Conservation (phyloP, 2,329 filamentous ascomycete genomes). For the Curvularia verruculosa region DNA sequence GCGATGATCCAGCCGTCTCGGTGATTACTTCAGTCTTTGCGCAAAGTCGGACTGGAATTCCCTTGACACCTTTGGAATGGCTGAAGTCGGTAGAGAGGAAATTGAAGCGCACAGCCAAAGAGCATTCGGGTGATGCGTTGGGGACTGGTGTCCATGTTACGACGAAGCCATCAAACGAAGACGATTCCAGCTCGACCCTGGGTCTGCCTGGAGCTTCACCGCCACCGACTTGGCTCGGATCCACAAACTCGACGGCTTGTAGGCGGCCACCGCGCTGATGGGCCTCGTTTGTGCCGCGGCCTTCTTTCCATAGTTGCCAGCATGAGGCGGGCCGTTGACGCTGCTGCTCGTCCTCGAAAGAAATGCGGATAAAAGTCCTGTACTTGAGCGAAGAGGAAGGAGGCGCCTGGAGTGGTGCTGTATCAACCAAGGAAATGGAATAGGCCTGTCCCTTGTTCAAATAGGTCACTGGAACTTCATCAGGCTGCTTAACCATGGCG, state of each 20-base stretch:
- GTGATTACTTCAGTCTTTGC: slow-evolving; percentile 80
- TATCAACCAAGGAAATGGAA: slow-evolving; percentile 82
- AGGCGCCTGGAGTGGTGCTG: slow-evolving; percentile 62
- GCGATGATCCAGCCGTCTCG: slow-evolving; percentile 55
- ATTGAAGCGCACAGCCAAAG: slow-evolving; percentile 92
- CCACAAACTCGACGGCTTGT: slow-evolving; percentile 94
- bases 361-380: slow-evolving; percentile 90
- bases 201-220: slow-evolving; percentile 57
- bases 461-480: slow-evolving; percentile 97
- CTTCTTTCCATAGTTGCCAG: slow-evolving; percentile 96
- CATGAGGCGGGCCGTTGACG: slow-evolving; percentile 79
- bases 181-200: slow-evolving; percentile 58
- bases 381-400: slow-evolving; percentile 71
- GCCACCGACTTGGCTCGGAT: slow-evolving; percentile 62
- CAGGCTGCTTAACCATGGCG: slow-evolving; percentile 87
- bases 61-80: slow-evolving; percentile 97
- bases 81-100: slow-evolving; percentile 98
- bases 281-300: slow-evolving; percentile 91
- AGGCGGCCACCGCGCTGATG: slow-evolving; percentile 91
- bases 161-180: slow-evolving; percentile 92
- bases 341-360: slow-evolving; percentile 96
- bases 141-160: slow-evolving; percentile 81
- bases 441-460: slow-evolving; percentile 98
- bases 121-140: slow-evolving; percentile 75
- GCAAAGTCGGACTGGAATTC: slow-evolving; percentile 90